Percentiles rank a stretch among this genome's conserved stretches.
phyloP scores from a whole-genome alignment of 306 rosid genomes.

The Fragaria nilgerrensis region DNA sequence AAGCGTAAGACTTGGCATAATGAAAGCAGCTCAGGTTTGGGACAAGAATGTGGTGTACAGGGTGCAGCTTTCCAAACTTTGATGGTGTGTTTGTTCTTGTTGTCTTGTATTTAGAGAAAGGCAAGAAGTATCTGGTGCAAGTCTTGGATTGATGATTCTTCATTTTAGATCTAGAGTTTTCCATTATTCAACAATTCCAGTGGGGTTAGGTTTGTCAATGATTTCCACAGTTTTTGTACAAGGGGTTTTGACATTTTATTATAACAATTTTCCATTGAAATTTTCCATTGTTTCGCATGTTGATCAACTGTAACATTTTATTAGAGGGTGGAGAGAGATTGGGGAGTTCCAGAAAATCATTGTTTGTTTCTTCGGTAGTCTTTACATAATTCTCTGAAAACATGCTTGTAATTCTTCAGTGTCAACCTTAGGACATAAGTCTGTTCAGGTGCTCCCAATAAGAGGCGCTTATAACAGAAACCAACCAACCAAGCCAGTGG shows the following conservation, averaged over 20 bases:
- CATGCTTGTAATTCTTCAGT: too few relatives aligned
- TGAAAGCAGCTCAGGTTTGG: slow-evolving; percentile 33
- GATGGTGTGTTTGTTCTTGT: slow-evolving; percentile 48
- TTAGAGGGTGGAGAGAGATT: slow-evolving; percentile 19
- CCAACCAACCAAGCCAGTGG: too few relatives aligned
- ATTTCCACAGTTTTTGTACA: slow-evolving; percentile 56
- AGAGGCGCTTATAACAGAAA: too few relatives aligned
- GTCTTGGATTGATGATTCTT: slow-evolving; percentile 38
- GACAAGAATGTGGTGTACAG: slow-evolving; percentile 61
- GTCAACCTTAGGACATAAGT: too few relatives aligned
- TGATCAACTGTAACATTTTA: slow-evolving; percentile 34
- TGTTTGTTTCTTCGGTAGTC: background rate
- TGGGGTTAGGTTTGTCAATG: slow-evolving; percentile 39
- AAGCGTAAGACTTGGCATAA: slow-evolving; percentile 28
- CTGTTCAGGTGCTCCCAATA: too few relatives aligned
- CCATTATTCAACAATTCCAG: slow-evolving; percentile 32
- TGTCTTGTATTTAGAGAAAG: slow-evolving; percentile 40
- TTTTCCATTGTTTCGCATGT: slow-evolving; percentile 19
- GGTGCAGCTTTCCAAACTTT: slow-evolving; percentile 51
- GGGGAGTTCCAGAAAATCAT: background rate
- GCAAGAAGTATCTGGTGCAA: slow-evolving; percentile 34
- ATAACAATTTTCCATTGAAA: slow-evolving; percentile 1
- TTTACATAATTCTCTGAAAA: too few relatives aligned
- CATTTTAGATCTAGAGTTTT: slow-evolving; percentile 33
- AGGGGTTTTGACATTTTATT: slow-evolving; percentile 23